Evolutionary conservation across 345 rosid species (phyloP), one percentile per base, ranked within the genome.

Genomic region (Hypericum androsaemum): DNA sequence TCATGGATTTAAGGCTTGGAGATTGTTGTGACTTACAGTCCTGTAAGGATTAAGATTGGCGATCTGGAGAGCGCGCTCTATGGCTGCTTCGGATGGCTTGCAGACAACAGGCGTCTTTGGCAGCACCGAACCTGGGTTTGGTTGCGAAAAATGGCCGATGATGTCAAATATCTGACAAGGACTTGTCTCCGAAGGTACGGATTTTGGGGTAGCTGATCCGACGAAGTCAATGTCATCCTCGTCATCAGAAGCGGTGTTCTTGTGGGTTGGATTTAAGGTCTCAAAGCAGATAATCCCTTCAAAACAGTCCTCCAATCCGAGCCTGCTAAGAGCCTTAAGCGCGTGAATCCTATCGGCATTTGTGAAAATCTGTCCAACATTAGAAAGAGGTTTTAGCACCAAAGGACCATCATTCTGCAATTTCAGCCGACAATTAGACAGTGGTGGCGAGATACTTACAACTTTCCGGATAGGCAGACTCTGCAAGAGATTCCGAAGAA

Each of bases 241-340:
- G 44, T 74, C 64, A 13, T 67, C 79, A 17, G 80, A 77, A 8
- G 44, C 59, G 1, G 53, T 50, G 64, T 12, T 75, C 64, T 68
- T 61, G 66, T 81, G 75, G 7, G 60, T 60, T 11, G 84, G 77
- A 73, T 90, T 87, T 5, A 90, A 77, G 0, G 89, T 90, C 76
- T 90, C 98, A 53, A 87, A 90, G 73, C 96, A 90, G 43, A 90
- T 84, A 41, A 87, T 80, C 64, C 96, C 96, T 79, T 87, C 94
- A 14, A 90, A 90, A 68, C 96, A 84, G 63, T 81, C 96, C 63
- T 87, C 84, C 42, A 90, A 61, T 43, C 98, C 96, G 7, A 90
- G 81, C 71, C 64, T 80, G 62, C 63, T 76, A 14, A 90, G 80
- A 47, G 67, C 92, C 54, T 79, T 80, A 10, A 62, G 81, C 3